phyloP scores from a whole-genome alignment of 1,139 yeast species.

The Trichomonascaceae sp. region DNA sequence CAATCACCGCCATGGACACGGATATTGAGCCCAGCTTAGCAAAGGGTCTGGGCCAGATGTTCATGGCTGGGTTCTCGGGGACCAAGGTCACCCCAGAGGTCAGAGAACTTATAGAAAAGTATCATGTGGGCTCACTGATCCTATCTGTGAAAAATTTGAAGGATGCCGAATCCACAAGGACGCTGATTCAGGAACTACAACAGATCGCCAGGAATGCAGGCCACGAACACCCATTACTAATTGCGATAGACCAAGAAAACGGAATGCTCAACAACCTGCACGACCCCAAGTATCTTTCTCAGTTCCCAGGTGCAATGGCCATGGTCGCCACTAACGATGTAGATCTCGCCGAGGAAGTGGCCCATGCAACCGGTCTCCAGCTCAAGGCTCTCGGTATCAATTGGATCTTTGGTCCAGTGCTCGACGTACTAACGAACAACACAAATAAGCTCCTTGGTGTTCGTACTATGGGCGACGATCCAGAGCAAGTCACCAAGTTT shows the following conservation, averaged over 20 bases:
- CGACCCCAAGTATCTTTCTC: conserved; percentile 40
- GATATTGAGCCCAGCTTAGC: too few species aligned
- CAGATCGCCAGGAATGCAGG: conserved; percentile 40
- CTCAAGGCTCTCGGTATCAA: conserved; percentile 42
- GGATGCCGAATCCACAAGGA: conserved; percentile 38
- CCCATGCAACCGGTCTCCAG: conserved; percentile 44
- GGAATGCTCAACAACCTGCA: conserved; percentile 43
- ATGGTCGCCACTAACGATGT: conserved; percentile 43
- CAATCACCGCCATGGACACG: too few species aligned
- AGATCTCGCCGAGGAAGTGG: conserved; percentile 39
- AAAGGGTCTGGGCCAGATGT: conserved; percentile 41
- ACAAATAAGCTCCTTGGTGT: conserved; percentile 49
- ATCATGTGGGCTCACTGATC: conserved; percentile 46
- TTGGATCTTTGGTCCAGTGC: conserved; percentile 50
- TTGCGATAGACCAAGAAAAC: conserved; percentile 34
- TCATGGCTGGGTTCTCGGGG: conserved; percentile 54
- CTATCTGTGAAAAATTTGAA: conserved; percentile 40
- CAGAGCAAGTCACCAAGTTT: conserved; percentile 44
- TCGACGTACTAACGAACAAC: conserved; percentile 48
- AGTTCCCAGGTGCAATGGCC: conserved; percentile 58
- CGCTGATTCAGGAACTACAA: conserved; percentile 42
- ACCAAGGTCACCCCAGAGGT: conserved; percentile 45
- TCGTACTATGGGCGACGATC: conserved; percentile 48
- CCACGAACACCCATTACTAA: conserved; percentile 39
- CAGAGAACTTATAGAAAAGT: conserved; percentile 39